Evolutionary conservation across 2,329 filamentous ascomycete genomes (phyloP), one percentile per base, ranked within the genome.

Genomic region (Chrysoporthe austroafricana): DNA sequence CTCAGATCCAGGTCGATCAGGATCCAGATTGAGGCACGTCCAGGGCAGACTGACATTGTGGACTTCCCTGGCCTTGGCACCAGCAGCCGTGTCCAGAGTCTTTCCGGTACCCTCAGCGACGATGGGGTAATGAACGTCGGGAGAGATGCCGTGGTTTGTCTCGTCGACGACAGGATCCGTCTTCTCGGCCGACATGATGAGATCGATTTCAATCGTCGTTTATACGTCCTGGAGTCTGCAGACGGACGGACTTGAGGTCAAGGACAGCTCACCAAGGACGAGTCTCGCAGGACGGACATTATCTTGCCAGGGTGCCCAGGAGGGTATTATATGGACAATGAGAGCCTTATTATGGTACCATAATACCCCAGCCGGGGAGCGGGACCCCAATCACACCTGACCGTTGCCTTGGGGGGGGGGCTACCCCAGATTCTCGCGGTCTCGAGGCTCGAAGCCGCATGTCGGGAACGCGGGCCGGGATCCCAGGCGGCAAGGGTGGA

Each of bases 21-120:
- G 46, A 39, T 9, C n/a, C 32, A 26, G 39, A 46, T 9, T n/a
- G 42, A 48, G 42, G 13, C 3, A 39, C 26, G 26, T 18, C 5
- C 11, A 21, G 26, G n/a, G 5, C 6, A n/a, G 56, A 76, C 77
- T 73, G 66, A 82, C 79, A 72, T 82, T 82, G 71, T 76, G 76
- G 46, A 82, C 80, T 52, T 73, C 72, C 73, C 81, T 83, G 21
- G 78, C 77, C 69, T 79, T 77, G 32, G 77, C 78, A 42, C 77
- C 78, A 4, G 74, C 73, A 21, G 63, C 60, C 26, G 72, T 71
- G 59, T 72, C 74, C 36, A 69, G 39, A 1, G 74, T 76, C 63
- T 74, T 74, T 42, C 73, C 75, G 6, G 71, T 67, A n/a, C 73
- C 73, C 59, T 73, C 74, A 39, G 66, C 70, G n/a, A 76, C 75